Evolutionary conservation across 2,329 filamentous ascomycete genomes (phyloP).

Genomic region (Claviceps sp.): DNA sequence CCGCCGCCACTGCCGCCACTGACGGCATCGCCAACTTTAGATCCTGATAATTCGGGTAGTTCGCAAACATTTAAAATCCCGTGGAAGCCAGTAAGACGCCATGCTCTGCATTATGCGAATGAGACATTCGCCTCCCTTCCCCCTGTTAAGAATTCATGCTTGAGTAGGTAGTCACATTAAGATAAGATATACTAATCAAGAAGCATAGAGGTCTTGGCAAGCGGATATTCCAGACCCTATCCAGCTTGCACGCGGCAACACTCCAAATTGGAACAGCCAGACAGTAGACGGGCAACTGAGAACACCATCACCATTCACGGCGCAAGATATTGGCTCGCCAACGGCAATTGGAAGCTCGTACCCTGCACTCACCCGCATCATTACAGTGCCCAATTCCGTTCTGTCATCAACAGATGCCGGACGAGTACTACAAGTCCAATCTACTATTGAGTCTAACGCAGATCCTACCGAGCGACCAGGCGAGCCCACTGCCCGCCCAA

Average conservation of each 20-base stretch:
- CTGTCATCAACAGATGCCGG: slow-evolving; percentile 4
- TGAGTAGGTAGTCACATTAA: not conserved
- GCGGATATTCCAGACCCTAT: not conserved
- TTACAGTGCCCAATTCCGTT: not conserved
- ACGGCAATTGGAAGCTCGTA: not conserved
- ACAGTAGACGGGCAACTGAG: not conserved
- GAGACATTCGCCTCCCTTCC: too few relatives aligned
- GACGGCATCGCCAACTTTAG: not conserved
- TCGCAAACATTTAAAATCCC: not conserved
- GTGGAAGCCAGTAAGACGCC: not conserved
- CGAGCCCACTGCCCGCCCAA: not conserved
- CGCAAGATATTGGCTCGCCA: not conserved
- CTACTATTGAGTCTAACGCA: not conserved
- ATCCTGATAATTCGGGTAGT: not conserved
- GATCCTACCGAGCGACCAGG: not conserved
- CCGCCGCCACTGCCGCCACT: not conserved
- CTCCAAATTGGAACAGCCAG: not conserved
- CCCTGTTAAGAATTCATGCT: not conserved
- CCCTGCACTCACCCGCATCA: not conserved
- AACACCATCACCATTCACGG: not conserved
- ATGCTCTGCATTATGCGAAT: too few relatives aligned
- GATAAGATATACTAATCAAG: not conserved
- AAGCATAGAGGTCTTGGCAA: not conserved
- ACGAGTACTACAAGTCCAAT: slow-evolving; percentile 1
- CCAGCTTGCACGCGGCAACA: not conserved